These are phyloP conservation scores for Penicillium taxi DNA, from an alignment of 495 filamentous ascomycete genomes.

Conservation along the genomic window DNA sequence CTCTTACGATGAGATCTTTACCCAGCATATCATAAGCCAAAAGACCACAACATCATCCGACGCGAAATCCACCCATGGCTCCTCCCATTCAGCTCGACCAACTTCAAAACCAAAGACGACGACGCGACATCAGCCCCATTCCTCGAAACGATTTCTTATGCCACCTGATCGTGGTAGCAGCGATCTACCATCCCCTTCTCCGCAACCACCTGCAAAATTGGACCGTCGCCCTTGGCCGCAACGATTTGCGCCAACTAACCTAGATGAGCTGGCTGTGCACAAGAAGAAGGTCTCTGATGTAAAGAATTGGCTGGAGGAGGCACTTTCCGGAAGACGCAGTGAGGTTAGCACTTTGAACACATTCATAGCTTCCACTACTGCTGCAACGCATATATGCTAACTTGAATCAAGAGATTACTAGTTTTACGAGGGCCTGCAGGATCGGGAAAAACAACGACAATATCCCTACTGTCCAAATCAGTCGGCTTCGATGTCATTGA, in stretches of 20 bases:
- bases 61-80: not conserved
- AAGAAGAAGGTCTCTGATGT: conserved; percentile 90
- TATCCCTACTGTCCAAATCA: conserved; percentile 63
- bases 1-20: conserved; percentile 40
- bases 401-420: conserved; percentile 55
- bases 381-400: conserved; percentile 14
- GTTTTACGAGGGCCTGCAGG: conserved; percentile 89
- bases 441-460: conserved; percentile 82
- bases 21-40: conserved; percentile 10
- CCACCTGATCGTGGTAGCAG: conserved; percentile 3
- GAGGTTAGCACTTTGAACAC: conserved; percentile 11
- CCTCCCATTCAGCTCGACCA: no score
- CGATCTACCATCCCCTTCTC: not conserved
- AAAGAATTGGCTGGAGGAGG: conserved; percentile 66
- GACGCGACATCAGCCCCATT: conserved; percentile 4
- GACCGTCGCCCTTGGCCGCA: conserved; percentile 70
- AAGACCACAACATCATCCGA: not conserved
- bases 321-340: conserved; percentile 48
- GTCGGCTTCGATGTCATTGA: conserved; percentile 70
- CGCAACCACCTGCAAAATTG: conserved; percentile 1
- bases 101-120: conserved; percentile 7
- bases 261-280: conserved; percentile 86
- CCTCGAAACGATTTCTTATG: conserved; percentile 23
- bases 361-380: not conserved
- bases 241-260: conserved; percentile 59